Evolutionary conservation across 2,329 filamentous ascomycete species (phyloP).

Genomic region (Verticillium longisporum): DNA sequence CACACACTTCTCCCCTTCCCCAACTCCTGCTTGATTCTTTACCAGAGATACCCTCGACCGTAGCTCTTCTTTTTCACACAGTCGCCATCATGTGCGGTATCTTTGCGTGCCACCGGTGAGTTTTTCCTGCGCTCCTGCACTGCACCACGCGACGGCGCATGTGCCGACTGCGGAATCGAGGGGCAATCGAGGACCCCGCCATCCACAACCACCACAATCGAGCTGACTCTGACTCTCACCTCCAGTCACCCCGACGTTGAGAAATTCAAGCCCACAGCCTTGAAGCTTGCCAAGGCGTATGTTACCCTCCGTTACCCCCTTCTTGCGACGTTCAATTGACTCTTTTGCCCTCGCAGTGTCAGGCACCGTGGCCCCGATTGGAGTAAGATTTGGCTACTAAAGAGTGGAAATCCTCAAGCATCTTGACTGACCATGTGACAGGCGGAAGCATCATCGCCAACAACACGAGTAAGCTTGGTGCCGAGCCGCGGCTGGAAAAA

Average conservation of each 20-base stretch:
- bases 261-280: slow-evolving; percentile 91
- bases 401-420: background rate
- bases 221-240: slow-evolving; percentile 11
- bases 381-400: slow-evolving; percentile 62
- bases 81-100: slow-evolving; percentile 81
- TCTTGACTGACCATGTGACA: slow-evolving; percentile 24
- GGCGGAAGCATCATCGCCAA: slow-evolving; percentile 85
- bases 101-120: slow-evolving; percentile 88
- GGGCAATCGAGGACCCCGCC: slow-evolving; percentile 27
- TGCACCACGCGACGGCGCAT: background rate
- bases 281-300: slow-evolving; percentile 91
- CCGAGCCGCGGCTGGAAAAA: background rate
- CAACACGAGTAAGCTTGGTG: slow-evolving; percentile 70
- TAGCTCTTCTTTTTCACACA: background rate
- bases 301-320: slow-evolving; percentile 20
- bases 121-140: slow-evolving; percentile 14
- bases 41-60: slow-evolving; percentile 1
- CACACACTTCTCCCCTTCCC: slow-evolving; percentile 5
- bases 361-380: slow-evolving; percentile 97
- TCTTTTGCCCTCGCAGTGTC: slow-evolving; percentile 52
- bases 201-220: slow-evolving; percentile 12
- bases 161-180: slow-evolving; percentile 21
- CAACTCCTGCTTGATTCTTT: slow-evolving; percentile 5
- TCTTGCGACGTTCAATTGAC: slow-evolving; percentile 27
- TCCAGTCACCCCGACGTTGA: slow-evolving; percentile 81